Percentiles rank a stretch among this genome's conserved stretches.
Conservation (phyloP, 2,329 filamentous ascomycete genomes). For the Fonsecaea pugnacius region DNA sequence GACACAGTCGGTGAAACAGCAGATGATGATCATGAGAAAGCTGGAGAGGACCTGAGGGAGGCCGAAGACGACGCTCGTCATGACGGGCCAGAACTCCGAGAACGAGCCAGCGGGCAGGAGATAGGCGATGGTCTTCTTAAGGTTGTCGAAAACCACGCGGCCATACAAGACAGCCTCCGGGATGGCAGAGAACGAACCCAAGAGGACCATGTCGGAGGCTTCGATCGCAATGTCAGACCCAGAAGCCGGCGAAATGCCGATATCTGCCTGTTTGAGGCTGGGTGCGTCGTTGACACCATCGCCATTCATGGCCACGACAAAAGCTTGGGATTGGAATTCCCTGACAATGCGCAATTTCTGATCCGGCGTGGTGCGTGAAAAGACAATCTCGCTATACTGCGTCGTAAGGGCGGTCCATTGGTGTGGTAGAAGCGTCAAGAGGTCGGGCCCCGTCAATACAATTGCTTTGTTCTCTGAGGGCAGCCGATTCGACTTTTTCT, state of each 20-base stretch:
- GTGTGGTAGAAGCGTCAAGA: conserved; percentile 66
- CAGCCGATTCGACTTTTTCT: conserved; percentile 20
- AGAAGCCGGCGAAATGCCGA: conserved; percentile 63
- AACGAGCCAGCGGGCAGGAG: conserved; percentile 74
- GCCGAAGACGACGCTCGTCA: conserved; percentile 73
- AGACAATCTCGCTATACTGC: conserved; percentile 72
- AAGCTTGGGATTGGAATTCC: conserved; percentile 67
- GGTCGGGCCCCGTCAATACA: conserved; percentile 67
- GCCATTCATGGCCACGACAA: conserved; percentile 61
- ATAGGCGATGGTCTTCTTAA: conserved; percentile 78
- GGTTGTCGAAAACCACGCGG: conserved; percentile 76
- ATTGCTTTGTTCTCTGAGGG: conserved; percentile 55
- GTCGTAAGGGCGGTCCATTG: conserved; percentile 69
- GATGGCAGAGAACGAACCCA: conserved; percentile 72
- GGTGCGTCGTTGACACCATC: conserved; percentile 58
- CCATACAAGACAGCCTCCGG: conserved; percentile 74
- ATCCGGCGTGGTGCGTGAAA: conserved; percentile 75
- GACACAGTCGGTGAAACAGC: conserved; percentile 76
- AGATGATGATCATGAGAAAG: conserved; percentile 64
- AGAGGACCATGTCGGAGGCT: conserved; percentile 65
- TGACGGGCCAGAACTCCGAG: conserved; percentile 71
- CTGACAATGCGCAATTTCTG: conserved; percentile 80
- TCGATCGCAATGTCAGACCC: conserved; percentile 67
- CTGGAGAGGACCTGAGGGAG: conserved; percentile 73
- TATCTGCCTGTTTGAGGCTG: conserved; percentile 62